phyloP scores from a whole-genome alignment of 2,329 filamentous ascomycete genomes.

The Cryphonectria parasitica region DNA sequence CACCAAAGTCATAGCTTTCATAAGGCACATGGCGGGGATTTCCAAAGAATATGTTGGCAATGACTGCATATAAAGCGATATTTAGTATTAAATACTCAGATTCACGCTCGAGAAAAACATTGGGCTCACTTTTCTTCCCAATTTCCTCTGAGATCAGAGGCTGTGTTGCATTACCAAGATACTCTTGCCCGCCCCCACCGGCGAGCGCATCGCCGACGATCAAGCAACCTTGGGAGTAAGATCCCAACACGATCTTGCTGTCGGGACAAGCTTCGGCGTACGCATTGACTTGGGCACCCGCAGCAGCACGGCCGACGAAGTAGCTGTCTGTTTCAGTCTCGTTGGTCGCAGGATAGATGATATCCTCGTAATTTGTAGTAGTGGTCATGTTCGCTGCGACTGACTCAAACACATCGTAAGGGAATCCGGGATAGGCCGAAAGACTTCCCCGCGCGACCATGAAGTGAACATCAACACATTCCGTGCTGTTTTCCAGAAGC shows the following conservation, averaged over 20 bases:
- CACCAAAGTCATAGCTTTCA: slow-evolving; percentile 10
- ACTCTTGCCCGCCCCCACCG: slow-evolving; percentile 10
- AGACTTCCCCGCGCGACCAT: slow-evolving; percentile 17
- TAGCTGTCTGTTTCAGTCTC: slow-evolving; percentile 17
- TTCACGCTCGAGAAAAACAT: too few species aligned
- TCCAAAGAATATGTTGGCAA: slow-evolving; percentile 13
- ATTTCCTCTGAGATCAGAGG: not conserved
- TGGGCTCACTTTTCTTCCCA: slow-evolving; percentile 10
- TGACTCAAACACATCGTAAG: not conserved
- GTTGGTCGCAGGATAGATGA: slow-evolving; percentile 20
- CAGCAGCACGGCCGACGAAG: slow-evolving; percentile 3
- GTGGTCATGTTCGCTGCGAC: not conserved
- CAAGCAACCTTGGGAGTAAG: slow-evolving; percentile 15
- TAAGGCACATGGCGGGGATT: slow-evolving; percentile 19
- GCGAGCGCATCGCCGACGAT: slow-evolving; percentile 14
- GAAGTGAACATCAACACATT: slow-evolving; percentile 12
- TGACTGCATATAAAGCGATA: not conserved
- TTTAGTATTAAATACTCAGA: not conserved
- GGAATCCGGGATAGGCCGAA: slow-evolving; percentile 3
- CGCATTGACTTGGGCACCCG: slow-evolving; percentile 2
- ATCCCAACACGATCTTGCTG: slow-evolving; percentile 6
- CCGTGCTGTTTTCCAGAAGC: not conserved
- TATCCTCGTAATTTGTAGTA: slow-evolving; percentile 18
- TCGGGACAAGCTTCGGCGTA: slow-evolving; percentile 16
- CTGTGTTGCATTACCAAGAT: slow-evolving; percentile 12